Conservation (phyloP, 768 basidiomycete genomes). For the Collybia mongolica region DNA sequence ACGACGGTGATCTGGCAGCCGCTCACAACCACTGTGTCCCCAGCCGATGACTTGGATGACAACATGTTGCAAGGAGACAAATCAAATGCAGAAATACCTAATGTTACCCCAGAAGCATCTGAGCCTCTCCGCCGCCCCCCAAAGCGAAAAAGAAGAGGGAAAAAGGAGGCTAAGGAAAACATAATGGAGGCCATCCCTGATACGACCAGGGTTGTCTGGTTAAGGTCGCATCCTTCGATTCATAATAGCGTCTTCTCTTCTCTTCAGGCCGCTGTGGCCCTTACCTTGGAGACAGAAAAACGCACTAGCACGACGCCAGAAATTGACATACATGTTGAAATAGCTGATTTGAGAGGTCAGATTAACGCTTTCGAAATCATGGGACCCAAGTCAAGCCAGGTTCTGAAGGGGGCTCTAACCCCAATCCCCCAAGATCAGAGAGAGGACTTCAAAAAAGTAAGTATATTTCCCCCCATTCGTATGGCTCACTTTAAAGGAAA, state of each 20-base stretch:
- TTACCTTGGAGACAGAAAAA: slow-evolving; percentile 38
- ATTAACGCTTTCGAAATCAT: slow-evolving; percentile 86
- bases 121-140: slow-evolving; percentile 5
- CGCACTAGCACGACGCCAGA: slow-evolving; percentile 16
- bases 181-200: slow-evolving; percentile 16
- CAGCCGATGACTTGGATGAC: slow-evolving; percentile 1
- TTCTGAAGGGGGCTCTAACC: slow-evolving; percentile 62
- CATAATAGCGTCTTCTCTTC: slow-evolving; percentile 55
- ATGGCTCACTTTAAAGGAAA: background rate
- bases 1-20: slow-evolving; percentile 75
- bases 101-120: background rate
- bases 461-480: background rate
- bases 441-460: slow-evolving; percentile 60
- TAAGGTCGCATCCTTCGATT: slow-evolving; percentile 76
- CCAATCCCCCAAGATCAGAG: slow-evolving; percentile 48
- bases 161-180: slow-evolving; percentile 31
- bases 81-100: background rate
- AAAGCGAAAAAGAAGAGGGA: slow-evolving; percentile 21
- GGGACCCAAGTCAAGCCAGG: slow-evolving; percentile 80
- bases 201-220: slow-evolving; percentile 56
- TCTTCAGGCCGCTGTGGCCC: slow-evolving; percentile 51
- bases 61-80: background rate
- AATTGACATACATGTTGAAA: slow-evolving; percentile 47
- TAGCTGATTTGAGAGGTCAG: slow-evolving; percentile 69
- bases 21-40: slow-evolving; percentile 1